These are phyloP conservation scores for Candida golubevii DNA, from an alignment of 805 yeast species.

Conservation along the genomic window DNA sequence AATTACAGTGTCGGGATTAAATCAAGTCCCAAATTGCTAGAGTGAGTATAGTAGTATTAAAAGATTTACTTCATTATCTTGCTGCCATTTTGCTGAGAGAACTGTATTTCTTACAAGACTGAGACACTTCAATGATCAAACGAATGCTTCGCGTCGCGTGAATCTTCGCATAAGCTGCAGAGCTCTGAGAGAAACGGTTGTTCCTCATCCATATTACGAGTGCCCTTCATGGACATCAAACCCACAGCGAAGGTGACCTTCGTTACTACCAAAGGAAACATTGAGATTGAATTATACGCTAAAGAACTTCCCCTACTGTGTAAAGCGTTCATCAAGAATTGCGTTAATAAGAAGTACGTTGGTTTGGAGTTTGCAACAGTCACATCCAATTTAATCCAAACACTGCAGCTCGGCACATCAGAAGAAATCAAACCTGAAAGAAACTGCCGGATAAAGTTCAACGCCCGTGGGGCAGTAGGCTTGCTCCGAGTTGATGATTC, in stretches of 20 bases:
- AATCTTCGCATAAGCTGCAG: neutral
- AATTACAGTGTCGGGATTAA: too few relatives aligned
- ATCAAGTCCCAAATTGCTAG: too few relatives aligned
- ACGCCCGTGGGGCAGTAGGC: conserved; percentile 53
- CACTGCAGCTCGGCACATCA: conserved; percentile 5
- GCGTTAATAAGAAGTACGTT: conserved; percentile 40
- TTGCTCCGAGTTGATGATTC: conserved; percentile 31
- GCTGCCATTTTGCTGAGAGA: too few relatives aligned
- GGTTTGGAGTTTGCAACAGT: conserved; percentile 41
- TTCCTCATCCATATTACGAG: too few relatives aligned
- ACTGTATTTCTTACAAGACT: too few relatives aligned
- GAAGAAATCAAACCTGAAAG: conserved; percentile 35
- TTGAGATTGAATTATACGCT: conserved; percentile 65
- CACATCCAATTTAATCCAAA: conserved; percentile 22
- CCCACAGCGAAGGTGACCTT: conserved; percentile 58
- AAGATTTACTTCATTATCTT: too few relatives aligned
- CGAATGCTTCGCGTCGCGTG: neutral
- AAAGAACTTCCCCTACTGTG: conserved; percentile 55
- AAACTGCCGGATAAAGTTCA: conserved; percentile 48
- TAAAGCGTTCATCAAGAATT: conserved; percentile 45
- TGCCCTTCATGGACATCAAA: conserved; percentile 39
- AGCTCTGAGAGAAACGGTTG: neutral
- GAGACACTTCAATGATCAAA: neutral
- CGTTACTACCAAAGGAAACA: conserved; percentile 53
- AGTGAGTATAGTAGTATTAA: too few relatives aligned